Percentiles rank a stretch among this genome's conserved stretches.
Conservation (phyloP, 306 rosid species). For the Glycine soja region DNA sequence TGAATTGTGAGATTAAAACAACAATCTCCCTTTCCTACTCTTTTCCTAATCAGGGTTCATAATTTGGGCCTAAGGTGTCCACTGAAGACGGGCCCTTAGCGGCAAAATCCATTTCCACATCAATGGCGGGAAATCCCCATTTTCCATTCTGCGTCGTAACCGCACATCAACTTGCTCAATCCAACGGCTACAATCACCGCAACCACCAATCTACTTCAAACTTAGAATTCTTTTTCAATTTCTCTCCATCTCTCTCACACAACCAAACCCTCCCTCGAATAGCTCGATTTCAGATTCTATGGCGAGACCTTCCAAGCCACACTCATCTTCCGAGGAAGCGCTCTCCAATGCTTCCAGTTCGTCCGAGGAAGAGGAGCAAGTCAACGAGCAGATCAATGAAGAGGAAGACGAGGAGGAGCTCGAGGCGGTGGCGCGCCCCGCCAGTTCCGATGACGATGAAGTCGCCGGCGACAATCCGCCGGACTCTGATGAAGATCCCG, state of each 20-base stretch:
- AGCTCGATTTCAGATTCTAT: conserved; percentile 56
- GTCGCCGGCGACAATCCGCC: conserved; percentile 51
- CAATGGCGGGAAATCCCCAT: conserved; percentile 66
- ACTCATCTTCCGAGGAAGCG: conserved; percentile 78
- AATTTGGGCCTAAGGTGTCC: not conserved
- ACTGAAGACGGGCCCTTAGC: not conserved
- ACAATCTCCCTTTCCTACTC: no score
- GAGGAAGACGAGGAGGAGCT: conserved; percentile 95
- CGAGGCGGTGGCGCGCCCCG: conserved; percentile 92
- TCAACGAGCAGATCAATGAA: conserved; percentile 69
- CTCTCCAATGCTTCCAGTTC: conserved; percentile 62
- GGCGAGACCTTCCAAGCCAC: conserved; percentile 74
- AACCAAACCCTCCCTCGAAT: not conserved
- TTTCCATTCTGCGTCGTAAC: conserved; percentile 38
- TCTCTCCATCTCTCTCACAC: not conserved
- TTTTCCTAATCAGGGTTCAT: not conserved
- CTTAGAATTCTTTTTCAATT: conserved; percentile 21
- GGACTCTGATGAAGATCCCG: conserved; percentile 44
- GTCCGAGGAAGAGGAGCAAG: conserved; percentile 66
- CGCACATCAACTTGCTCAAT: conserved; percentile 54
- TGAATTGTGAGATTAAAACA: no score
- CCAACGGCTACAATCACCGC: conserved; percentile 53
- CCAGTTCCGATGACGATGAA: conserved; percentile 82
- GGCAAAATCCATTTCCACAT: conserved; percentile 28
- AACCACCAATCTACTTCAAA: conserved; percentile 7